Conservation (phyloP, 2,329 filamentous ascomycete species). For the Periconia digitata region DNA sequence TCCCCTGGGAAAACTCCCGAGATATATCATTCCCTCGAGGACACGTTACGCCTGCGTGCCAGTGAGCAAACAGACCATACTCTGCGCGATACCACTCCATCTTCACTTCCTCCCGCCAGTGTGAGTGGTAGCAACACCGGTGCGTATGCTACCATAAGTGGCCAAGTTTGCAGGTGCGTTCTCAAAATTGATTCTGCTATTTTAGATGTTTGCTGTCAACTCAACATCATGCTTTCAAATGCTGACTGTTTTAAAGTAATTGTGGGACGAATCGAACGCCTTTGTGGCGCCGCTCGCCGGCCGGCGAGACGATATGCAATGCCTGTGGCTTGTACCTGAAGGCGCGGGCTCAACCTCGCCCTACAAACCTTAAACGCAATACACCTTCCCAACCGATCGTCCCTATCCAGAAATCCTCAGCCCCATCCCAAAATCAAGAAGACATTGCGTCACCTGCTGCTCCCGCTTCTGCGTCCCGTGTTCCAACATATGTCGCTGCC, state of each 20-base stretch:
- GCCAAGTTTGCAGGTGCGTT: conserved; percentile 72
- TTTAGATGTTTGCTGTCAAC: background rate
- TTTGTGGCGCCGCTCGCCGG: conserved; percentile 88
- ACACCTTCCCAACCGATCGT: conserved; percentile 44
- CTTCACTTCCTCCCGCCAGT: conserved; percentile 20
- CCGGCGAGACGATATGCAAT: conserved; percentile 95
- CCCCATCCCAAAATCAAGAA: conserved; percentile 38
- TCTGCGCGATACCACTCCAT: conserved; percentile 22
- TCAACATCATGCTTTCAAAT: background rate
- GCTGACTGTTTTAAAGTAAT: conserved; percentile 63
- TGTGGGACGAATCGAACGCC: conserved; percentile 93
- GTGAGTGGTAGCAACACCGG: conserved; percentile 21
- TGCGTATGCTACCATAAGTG: conserved; percentile 54
- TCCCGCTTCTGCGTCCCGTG: conserved; percentile 42
- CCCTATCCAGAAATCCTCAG: conserved; percentile 44
- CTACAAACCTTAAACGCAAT: conserved; percentile 84
- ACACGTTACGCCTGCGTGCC: conserved; percentile 32
- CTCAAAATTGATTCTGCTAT: background rate
- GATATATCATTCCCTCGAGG: conserved; percentile 46
- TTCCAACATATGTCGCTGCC: conserved; percentile 74
- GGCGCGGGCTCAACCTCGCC: conserved; percentile 85
- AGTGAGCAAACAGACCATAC: conserved; percentile 19
- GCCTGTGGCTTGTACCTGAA: conserved; percentile 95
- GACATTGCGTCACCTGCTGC: conserved; percentile 44
- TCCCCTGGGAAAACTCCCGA: conserved; percentile 17